A percentile compares a stretch with the other conserved stretches of the same genome.
Evolutionary conservation across 441 rosid species (phyloP).

Genomic region (Omphalea diandra): DNA sequence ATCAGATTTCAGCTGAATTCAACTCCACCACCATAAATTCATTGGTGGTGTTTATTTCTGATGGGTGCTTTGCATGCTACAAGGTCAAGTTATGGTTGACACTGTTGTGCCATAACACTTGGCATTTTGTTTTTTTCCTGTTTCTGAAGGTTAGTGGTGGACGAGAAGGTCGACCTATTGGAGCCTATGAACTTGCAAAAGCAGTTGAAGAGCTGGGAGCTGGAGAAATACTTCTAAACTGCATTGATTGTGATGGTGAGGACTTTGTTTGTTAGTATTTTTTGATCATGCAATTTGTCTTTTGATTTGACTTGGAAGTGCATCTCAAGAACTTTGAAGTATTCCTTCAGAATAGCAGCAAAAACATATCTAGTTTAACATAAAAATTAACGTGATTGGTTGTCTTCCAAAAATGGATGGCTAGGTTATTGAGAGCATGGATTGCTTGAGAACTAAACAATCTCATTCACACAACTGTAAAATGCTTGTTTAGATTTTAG

Average conservation of each 20-base stretch:
- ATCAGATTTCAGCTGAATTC: background rate
- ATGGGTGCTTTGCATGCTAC: background rate
- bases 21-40: no score
- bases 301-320: background rate
- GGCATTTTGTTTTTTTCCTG: background rate
- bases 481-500: no score
- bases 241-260: slow-evolving; percentile 95
- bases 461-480: no score
- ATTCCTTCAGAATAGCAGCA: background rate
- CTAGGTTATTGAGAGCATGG: no score
- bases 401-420: background rate
- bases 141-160: slow-evolving; percentile 82
- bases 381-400: background rate
- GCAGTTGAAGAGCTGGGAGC: slow-evolving; percentile 95
- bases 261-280: background rate
- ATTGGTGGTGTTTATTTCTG: background rate
- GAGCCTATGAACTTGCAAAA: slow-evolving; percentile 98
- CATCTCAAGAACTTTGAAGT: background rate
- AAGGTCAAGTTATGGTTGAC: background rate
- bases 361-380: background rate
- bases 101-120: background rate
- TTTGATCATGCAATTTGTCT: background rate
- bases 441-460: no score
- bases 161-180: slow-evolving; percentile 96
- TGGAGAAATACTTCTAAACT: slow-evolving; percentile 91